A percentile compares a stretch with the other conserved stretches of the same genome.
phyloP scores from a whole-genome alignment of 352 stramenopile species.

The Phytophthora idaei region DNA sequence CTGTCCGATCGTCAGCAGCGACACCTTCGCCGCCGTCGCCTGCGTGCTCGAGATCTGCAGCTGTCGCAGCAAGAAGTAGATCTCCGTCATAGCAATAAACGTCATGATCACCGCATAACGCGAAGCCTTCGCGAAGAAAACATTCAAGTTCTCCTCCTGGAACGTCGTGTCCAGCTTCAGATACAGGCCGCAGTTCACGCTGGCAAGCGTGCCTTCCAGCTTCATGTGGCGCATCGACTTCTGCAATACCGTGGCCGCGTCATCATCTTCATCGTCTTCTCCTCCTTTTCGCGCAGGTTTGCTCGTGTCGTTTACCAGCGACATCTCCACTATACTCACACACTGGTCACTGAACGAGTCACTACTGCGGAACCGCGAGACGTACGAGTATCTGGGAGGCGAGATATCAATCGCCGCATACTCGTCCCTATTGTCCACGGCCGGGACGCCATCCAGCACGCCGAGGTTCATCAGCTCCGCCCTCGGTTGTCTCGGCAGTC shows the following conservation, averaged over 20 bases:
- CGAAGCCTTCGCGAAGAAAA: constrained; percentile 83
- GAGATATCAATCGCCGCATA: constrained; percentile 79
- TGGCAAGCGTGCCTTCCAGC: constrained; percentile 65
- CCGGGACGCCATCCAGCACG: constrained; percentile 66
- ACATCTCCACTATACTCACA: constrained; percentile 83
- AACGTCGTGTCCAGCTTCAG: constrained; percentile 77
- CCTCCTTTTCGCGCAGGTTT: constrained; percentile 16
- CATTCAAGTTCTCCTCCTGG: constrained; percentile 83
- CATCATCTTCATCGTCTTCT: constrained; percentile 39
- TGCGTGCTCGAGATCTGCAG: constrained; percentile 87
- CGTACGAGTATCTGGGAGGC: constrained; percentile 79
- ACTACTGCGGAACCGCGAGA: constrained; percentile 78
- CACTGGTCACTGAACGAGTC: constrained; percentile 87
- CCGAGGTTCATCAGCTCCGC: constrained; percentile 66
- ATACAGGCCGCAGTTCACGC: constrained; percentile 81
- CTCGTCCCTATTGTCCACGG: constrained; percentile 66
- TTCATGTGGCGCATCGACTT: constrained; percentile 58
- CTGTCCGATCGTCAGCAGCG: constrained; percentile 81
- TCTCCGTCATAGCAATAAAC: constrained; percentile 84
- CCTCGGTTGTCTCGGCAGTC: constrained; percentile 42
- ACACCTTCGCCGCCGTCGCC: constrained; percentile 82
- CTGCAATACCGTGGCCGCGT: constrained; percentile 40
- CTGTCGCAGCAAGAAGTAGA: constrained; percentile 86
- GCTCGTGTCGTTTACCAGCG: constrained; percentile 52
- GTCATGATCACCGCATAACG: constrained; percentile 87